Evolutionary conservation across 2,329 filamentous ascomycete genomes (phyloP), one percentile per base, ranked within the genome.

Genomic region (Epichloe brachyelytri): DNA sequence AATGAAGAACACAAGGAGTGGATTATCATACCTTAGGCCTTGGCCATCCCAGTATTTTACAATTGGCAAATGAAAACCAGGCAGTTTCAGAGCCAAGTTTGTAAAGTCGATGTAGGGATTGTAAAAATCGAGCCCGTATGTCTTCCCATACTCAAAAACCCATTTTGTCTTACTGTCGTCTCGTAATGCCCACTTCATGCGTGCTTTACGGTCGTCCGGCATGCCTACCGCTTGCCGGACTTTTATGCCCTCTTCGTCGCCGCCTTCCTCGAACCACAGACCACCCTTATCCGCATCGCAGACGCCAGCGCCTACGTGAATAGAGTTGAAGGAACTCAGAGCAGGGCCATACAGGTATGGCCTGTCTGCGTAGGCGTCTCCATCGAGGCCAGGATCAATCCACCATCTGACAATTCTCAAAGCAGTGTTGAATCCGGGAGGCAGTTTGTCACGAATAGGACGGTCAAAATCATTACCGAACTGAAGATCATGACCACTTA

Each of bases 401-500:
- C 83, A 86, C 85, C 87, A 94, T 59, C 86, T 87, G 30, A 95
- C 87, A 43, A 95, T 83, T 49, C 81, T 83, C 67, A 96, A 81
- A 0, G 89, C 90, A 10, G 87, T 84, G 62, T 80, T 81, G 67
- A 95, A 95, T 0, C 91, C 89, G 0, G 88, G 87, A 0, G 93
- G 91, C 2, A 98, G 73, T 15, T 83, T 79, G 63, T 95, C 85
- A 33, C 88, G 80, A 59, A 98, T 93, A 0, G 93, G 88, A 48
- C 86, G 80, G 62, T 95, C 90, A 64, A 97, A 96, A 72, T 96
- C 89, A 65, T 97, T 97, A 41, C 91, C 93, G 60, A 95, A 95
- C 50, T 96, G 82, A 3, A 98, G 74, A 55, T 94, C 82, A 26
- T 78, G 68, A 43, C 80, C 88, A 3, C 75, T 73, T 51, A 95